Evolutionary conservation across 2,329 filamentous ascomycete species (phyloP).

Genomic region (Fusarium albosuccineum): DNA sequence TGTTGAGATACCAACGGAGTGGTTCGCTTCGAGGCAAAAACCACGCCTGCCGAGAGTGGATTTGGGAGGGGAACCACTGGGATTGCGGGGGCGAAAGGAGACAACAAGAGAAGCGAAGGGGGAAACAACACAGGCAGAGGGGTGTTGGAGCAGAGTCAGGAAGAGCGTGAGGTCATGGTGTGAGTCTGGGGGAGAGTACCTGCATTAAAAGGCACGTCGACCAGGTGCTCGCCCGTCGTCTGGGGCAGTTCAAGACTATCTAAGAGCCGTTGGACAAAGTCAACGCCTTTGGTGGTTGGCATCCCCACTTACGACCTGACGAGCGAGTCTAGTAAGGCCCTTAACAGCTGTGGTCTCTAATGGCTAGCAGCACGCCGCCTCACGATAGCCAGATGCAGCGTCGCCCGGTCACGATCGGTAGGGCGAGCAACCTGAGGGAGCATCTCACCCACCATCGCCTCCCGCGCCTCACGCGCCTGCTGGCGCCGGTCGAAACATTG

Average conservation of each 20-base stretch:
- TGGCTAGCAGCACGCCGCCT: slow-evolving; percentile 41
- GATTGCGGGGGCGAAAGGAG: slow-evolving; percentile 45
- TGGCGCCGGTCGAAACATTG: slow-evolving; percentile 24
- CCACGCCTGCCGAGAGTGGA: slow-evolving; percentile 44
- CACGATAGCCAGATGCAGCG: slow-evolving; percentile 36
- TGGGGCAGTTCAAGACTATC: slow-evolving; percentile 32
- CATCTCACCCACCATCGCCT: slow-evolving; percentile 40
- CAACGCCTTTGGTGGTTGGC: slow-evolving; percentile 39
- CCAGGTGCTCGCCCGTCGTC: slow-evolving; percentile 29
- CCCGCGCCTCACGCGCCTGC: slow-evolving; percentile 44
- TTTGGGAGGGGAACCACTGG: slow-evolving; percentile 43
- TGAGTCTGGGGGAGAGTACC: slow-evolving; percentile 47
- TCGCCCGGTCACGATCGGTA: slow-evolving; percentile 36
- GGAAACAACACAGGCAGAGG: slow-evolving; percentile 44
- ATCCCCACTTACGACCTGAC: slow-evolving; percentile 40
- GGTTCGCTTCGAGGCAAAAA: slow-evolving; percentile 48
- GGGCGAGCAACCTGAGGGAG: slow-evolving; percentile 40
- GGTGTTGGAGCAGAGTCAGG: slow-evolving; percentile 47
- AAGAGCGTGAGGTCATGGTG: slow-evolving; percentile 46
- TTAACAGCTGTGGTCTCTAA: slow-evolving; percentile 43
- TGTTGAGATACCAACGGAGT: slow-evolving; percentile 46
- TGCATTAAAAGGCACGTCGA: slow-evolving; percentile 48
- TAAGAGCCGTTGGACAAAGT: slow-evolving; percentile 34
- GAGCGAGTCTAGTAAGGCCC: slow-evolving; percentile 32
- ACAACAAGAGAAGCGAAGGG: slow-evolving; percentile 44